Evolutionary conservation across 2,329 filamentous ascomycete species (phyloP).

Genomic region (Acrocalymma vagum): DNA sequence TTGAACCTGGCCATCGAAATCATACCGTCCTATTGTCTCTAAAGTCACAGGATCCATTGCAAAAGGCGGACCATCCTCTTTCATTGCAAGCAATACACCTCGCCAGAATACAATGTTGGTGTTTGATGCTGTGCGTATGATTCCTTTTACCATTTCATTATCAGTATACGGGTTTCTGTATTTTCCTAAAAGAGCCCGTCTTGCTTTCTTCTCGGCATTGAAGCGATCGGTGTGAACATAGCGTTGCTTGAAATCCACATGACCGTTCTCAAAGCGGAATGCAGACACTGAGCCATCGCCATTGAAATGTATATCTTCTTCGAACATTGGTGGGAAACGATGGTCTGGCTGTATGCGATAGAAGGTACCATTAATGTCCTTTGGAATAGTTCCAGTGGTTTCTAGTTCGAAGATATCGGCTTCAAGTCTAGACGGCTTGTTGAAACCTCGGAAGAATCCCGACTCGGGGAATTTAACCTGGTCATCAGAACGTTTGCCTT

Average conservation of each 20-base stretch:
- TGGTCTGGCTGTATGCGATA: constrained; percentile 56
- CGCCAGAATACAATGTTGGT: constrained; percentile 69
- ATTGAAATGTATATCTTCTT: constrained; percentile 62
- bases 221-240: constrained; percentile 55
- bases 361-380: constrained; percentile 55
- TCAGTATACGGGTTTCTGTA: constrained; percentile 68
- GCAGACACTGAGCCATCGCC: constrained; percentile 55
- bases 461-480: constrained; percentile 44
- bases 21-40: constrained; percentile 49
- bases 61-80: constrained; percentile 55
- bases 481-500: constrained; percentile 29
- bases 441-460: constrained; percentile 50
- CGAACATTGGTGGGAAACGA: constrained; percentile 63
- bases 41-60: constrained; percentile 51
- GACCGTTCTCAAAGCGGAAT: constrained; percentile 52
- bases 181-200: constrained; percentile 59
- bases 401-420: constrained; percentile 51
- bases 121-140: constrained; percentile 66
- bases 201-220: constrained; percentile 48
- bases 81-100: constrained; percentile 63
- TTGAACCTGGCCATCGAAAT: constrained; percentile 50
- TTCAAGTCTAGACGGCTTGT: constrained; percentile 50
- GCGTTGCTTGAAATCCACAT: constrained; percentile 53
- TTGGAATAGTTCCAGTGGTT: constrained; percentile 50
- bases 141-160: constrained; percentile 62